These are phyloP conservation scores for Glycine soja DNA, from an alignment of 306 rosid species.

Conservation along the genomic window DNA sequence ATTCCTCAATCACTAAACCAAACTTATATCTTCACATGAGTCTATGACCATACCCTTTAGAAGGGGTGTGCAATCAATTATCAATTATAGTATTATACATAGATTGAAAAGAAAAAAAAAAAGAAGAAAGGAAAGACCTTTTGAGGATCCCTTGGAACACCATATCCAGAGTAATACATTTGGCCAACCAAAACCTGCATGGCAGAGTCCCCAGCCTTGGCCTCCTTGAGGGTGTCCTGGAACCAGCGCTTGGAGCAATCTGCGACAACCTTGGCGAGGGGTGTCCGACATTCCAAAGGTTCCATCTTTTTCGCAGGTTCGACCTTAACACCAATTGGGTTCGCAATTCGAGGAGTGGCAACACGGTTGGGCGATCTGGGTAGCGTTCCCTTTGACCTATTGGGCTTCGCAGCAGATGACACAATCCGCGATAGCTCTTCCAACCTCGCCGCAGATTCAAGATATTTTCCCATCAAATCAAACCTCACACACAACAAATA, in stretches of 20 bases:
- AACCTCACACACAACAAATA: neutral
- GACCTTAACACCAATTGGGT: conserved; percentile 44
- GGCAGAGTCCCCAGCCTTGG: conserved; percentile 67
- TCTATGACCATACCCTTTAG: neutral
- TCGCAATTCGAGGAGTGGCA: conserved; percentile 46
- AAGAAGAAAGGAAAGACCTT: conserved; percentile 52
- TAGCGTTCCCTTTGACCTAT: conserved; percentile 44
- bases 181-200: conserved; percentile 84
- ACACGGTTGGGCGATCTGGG: conserved; percentile 50
- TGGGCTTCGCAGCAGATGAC: conserved; percentile 54
- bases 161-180: conserved; percentile 83
- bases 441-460: conserved; percentile 58
- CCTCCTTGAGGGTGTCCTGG: conserved; percentile 82
- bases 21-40: neutral
- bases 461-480: conserved; percentile 68
- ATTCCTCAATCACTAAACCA: neutral
- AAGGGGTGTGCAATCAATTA: neutral
- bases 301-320: conserved; percentile 51
- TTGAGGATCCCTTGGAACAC: conserved; percentile 65
- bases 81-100: neutral
- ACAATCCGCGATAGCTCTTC: conserved; percentile 61
- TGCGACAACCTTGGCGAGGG: conserved; percentile 73
- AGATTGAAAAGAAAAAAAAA: neutral
- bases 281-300: conserved; percentile 54
- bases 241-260: conserved; percentile 87